Conservation (phyloP, 1,139 yeast genomes). For the Zygotorulaspora mrakii region DNA sequence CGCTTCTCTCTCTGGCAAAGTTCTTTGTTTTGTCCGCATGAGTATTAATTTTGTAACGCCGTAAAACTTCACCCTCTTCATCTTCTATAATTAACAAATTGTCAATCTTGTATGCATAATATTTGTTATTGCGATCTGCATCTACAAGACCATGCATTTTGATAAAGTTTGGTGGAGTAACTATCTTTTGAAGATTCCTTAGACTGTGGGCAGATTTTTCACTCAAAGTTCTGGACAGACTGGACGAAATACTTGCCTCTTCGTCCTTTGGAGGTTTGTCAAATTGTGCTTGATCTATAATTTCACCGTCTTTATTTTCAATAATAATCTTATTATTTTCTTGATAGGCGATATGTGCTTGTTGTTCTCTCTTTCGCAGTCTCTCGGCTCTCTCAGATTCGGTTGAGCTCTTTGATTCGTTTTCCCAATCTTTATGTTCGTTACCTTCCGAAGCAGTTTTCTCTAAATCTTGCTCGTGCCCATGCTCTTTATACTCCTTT, state of each 20-base stretch:
- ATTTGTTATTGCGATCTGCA: constrained; percentile 32
- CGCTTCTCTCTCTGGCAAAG: constrained; percentile 12
- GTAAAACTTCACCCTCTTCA: constrained; percentile 84
- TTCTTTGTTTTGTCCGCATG: constrained; percentile 36
- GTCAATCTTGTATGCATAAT: constrained; percentile 60
- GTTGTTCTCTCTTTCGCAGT: constrained; percentile 23
- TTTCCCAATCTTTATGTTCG: constrained; percentile 8
- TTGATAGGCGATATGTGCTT: constrained; percentile 52
- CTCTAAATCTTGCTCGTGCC: too few species aligned
- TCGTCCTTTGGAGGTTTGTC: constrained; percentile 25
- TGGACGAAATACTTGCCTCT: constrained; percentile 20
- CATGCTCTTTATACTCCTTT: neutral
- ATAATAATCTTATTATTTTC: constrained; percentile 69
- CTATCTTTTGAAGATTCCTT: constrained; percentile 19
- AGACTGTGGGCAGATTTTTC: constrained; percentile 26
- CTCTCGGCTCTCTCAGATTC: constrained; percentile 17
- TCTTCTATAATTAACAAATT: constrained; percentile 80
- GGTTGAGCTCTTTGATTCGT: constrained; percentile 9
- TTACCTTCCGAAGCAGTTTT: constrained; percentile 17
- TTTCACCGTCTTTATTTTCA: constrained; percentile 82
- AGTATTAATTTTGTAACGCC: constrained; percentile 71
- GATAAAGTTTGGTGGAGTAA: constrained; percentile 20
- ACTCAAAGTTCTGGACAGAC: constrained; percentile 18
- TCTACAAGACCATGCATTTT: constrained; percentile 11
- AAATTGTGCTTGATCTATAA: constrained; percentile 46